Conservation (phyloP, 768 basidiomycete genomes). For the Paxillus ammoniavirescens region DNA sequence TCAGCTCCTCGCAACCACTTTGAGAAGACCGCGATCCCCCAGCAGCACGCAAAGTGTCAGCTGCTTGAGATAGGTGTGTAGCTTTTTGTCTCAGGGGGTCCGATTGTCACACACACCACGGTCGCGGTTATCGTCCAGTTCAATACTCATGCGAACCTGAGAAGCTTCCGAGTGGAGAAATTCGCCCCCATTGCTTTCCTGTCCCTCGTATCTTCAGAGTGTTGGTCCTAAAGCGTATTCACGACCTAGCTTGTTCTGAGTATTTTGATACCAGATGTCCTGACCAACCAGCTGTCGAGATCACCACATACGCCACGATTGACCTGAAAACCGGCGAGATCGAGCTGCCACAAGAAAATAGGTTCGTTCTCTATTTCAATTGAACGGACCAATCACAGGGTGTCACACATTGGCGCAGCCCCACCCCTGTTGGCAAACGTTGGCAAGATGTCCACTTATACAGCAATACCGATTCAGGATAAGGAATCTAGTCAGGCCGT, state of each 20-base stretch:
- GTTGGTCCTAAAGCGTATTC: constrained; percentile 39
- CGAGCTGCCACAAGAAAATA: constrained; percentile 42
- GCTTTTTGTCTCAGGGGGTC: neutral
- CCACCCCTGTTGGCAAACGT: constrained; percentile 29
- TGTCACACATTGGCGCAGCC: constrained; percentile 23
- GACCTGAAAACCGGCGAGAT: constrained; percentile 49
- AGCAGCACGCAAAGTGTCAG: constrained; percentile 41
- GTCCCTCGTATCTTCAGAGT: constrained; percentile 72
- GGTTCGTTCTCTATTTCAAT: constrained; percentile 34
- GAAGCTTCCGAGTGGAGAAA: constrained; percentile 19
- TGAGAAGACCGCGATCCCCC: neutral
- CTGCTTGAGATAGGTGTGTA: constrained; percentile 57
- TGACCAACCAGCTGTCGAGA: constrained; percentile 63
- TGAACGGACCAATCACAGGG: constrained; percentile 5
- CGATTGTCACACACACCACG: constrained; percentile 6
- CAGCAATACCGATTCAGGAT: constrained; percentile 12
- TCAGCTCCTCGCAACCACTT: neutral
- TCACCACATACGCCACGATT: constrained; percentile 56
- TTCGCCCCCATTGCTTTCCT: constrained; percentile 60
- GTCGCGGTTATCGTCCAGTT: constrained; percentile 25
- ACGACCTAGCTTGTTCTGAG: constrained; percentile 4
- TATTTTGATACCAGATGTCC: constrained; percentile 50
- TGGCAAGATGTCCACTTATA: constrained; percentile 33
- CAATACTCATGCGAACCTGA: constrained; percentile 64
- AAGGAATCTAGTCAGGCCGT: neutral